phyloP scores from a whole-genome alignment of 495 filamentous ascomycete species.

The Annulohypoxylon nitens region DNA sequence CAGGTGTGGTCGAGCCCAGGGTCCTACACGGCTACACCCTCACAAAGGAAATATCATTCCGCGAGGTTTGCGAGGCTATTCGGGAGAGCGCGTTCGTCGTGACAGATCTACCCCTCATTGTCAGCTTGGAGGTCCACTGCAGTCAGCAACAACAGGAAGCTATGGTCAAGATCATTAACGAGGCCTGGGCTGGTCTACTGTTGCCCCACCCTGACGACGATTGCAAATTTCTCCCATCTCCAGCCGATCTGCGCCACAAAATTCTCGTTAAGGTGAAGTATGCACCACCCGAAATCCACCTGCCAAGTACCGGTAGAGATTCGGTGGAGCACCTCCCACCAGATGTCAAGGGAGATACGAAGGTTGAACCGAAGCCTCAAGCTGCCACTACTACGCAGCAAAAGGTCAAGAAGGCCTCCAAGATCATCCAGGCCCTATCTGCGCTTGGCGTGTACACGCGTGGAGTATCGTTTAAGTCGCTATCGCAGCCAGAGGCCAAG shows the following conservation, averaged over 20 bases:
- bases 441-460: constrained; percentile 85
- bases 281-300: constrained; percentile 60
- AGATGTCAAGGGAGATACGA: constrained; percentile 8
- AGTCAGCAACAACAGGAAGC: constrained; percentile 80
- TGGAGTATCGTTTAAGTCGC: constrained; percentile 80
- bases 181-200: constrained; percentile 78
- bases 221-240: constrained; percentile 69
- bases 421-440: constrained; percentile 80
- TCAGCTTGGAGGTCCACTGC: constrained; percentile 92
- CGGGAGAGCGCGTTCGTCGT: constrained; percentile 80
- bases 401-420: constrained; percentile 65
- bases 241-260: constrained; percentile 75
- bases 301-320: constrained; percentile 47
- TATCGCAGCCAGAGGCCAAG: constrained; percentile 70
- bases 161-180: constrained; percentile 90
- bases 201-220: constrained; percentile 69
- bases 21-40: constrained; percentile 92
- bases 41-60: constrained; percentile 87
- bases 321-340: constrained; percentile 30
- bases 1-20: constrained; percentile 70
- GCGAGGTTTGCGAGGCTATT: constrained; percentile 84
- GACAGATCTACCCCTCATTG: constrained; percentile 81
- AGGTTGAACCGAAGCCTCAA: background rate
- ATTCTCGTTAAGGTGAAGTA: constrained; percentile 95
- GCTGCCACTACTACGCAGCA: constrained; percentile 46